Percentiles rank a stretch among this genome's conserved stretches.
phyloP scores from a whole-genome alignment of 352 stramenopile species.

The Halophytophthora polymorphica region DNA sequence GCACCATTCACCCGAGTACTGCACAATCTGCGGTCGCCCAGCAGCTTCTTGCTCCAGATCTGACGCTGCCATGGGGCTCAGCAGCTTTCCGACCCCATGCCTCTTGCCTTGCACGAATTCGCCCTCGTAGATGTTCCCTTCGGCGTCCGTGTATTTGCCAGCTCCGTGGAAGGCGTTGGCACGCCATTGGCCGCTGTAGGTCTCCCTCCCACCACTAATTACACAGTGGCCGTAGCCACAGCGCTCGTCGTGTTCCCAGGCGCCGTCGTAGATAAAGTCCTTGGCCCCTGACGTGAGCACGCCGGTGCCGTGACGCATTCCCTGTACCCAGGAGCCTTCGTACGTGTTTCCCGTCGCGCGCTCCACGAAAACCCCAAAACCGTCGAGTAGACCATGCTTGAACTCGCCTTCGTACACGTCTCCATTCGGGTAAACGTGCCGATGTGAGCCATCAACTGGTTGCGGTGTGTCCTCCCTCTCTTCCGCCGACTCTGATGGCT shows the following conservation, averaged over 20 bases:
- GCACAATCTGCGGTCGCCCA: slow-evolving; percentile 18
- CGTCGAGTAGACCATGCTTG: slow-evolving; percentile 36
- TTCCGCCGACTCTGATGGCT: slow-evolving; percentile 2
- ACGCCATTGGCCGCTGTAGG: slow-evolving; percentile 71
- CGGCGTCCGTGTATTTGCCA: slow-evolving; percentile 78
- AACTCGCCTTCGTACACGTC: slow-evolving; percentile 78
- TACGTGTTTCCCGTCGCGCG: slow-evolving; percentile 60
- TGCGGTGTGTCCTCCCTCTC: slow-evolving; percentile 8
- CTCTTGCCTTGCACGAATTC: slow-evolving; percentile 77
- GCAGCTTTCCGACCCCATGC: slow-evolving; percentile 61
- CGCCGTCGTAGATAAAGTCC: slow-evolving; percentile 83
- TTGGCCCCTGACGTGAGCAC: slow-evolving; percentile 68
- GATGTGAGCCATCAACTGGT: slow-evolving; percentile 33
- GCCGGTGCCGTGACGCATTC: slow-evolving; percentile 59
- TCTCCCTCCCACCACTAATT: slow-evolving; percentile 64
- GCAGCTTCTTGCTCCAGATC: slow-evolving; percentile 16
- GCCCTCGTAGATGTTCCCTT: slow-evolving; percentile 79
- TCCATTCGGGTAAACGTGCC: slow-evolving; percentile 55
- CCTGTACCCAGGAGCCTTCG: slow-evolving; percentile 63
- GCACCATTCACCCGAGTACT: slow-evolving; percentile 67
- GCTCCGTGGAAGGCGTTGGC: slow-evolving; percentile 73
- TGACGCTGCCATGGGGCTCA: slow-evolving; percentile 3
- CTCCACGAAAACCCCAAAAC: slow-evolving; percentile 62
- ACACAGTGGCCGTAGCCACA: slow-evolving; percentile 71
- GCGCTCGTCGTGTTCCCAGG: slow-evolving; percentile 58